phyloP scores from a whole-genome alignment of 2,329 filamentous ascomycete species.

The Dryadomyces quercivorus region DNA sequence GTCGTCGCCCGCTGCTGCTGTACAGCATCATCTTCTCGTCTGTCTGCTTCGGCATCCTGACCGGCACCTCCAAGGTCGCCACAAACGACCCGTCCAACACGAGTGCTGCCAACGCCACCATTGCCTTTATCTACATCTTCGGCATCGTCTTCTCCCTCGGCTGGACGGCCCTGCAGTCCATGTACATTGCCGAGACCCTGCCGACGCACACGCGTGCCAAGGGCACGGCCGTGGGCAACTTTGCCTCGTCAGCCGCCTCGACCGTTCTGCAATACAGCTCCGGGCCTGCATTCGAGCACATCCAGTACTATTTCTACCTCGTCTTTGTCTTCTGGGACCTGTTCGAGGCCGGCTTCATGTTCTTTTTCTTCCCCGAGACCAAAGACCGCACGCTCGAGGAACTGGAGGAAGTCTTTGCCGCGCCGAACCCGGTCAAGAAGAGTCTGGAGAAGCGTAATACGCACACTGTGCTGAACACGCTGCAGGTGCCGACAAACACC shows the following conservation, averaged over 20 bases:
- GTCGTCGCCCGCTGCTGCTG: conserved; percentile 43
- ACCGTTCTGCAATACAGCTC: conserved; percentile 31
- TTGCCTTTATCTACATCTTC: conserved; percentile 10
- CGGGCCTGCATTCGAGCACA: conserved; percentile 22
- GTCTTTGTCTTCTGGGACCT: conserved; percentile 30
- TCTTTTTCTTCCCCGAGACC: conserved; percentile 34
- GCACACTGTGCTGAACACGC: conserved; percentile 8
- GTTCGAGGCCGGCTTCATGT: conserved; percentile 24
- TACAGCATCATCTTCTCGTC: conserved; percentile 33
- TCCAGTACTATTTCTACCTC: conserved; percentile 29
- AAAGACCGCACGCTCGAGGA: conserved; percentile 8
- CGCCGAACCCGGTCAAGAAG: conserved; percentile 10
- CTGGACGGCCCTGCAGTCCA: conserved; percentile 9
- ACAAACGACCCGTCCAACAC: conserved; percentile 13
- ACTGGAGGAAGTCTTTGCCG: conserved; percentile 7
- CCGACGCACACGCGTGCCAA: conserved; percentile 9
- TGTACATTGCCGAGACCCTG: conserved; percentile 11
- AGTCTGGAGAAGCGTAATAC: conserved; percentile 9
- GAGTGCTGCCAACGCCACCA: conserved; percentile 7
- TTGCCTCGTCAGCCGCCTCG: conserved; percentile 8
- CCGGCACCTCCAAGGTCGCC: conserved; percentile 32
- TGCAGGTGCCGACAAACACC: conserved; percentile 1
- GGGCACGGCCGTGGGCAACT: conserved; percentile 8
- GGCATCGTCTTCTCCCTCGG: conserved; percentile 8
- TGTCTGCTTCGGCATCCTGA: conserved; percentile 35